Conservation (phyloP, 2,329 filamentous ascomycete genomes). For the Rhinocladiella mackenziei region DNA sequence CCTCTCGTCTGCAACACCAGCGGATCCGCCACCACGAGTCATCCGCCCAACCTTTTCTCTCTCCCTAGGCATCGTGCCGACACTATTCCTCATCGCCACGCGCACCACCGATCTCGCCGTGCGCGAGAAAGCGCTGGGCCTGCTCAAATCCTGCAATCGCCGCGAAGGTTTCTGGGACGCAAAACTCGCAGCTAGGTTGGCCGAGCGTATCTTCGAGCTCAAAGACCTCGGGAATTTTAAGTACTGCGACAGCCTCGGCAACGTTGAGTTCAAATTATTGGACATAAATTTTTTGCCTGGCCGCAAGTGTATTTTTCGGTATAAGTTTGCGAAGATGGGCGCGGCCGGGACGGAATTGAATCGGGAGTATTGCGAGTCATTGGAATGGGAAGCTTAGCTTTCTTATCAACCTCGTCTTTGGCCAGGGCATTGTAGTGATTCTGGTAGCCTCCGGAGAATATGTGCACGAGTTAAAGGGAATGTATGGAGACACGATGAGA, state of each 20-base stretch:
- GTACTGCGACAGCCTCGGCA: too few relatives aligned
- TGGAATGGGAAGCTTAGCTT: conserved; percentile 2
- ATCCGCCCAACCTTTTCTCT: conserved; percentile 50
- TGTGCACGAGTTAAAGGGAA: too few relatives aligned
- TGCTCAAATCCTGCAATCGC: conserved; percentile 57
- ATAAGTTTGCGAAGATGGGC: background rate
- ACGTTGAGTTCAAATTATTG: conserved; percentile 9
- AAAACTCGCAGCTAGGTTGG: conserved; percentile 9
- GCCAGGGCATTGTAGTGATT: too few relatives aligned
- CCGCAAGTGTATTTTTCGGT: conserved; percentile 8
- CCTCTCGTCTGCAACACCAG: background rate
- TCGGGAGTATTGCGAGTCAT: conserved; percentile 2
- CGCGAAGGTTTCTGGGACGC: conserved; percentile 66
- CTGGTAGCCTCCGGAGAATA: too few relatives aligned
- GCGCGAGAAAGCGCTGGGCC: conserved; percentile 58
- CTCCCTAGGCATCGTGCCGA: conserved; percentile 61
- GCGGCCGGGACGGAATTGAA: background rate
- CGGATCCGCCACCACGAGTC: background rate
- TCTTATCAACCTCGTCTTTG: too few relatives aligned
- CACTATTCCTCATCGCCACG: conserved; percentile 62
- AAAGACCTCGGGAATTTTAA: too few relatives aligned
- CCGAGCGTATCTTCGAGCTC: conserved; percentile 15
- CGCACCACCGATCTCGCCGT: conserved; percentile 59
- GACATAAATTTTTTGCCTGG: conserved; percentile 11
- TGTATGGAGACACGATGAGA: too few relatives aligned